phyloP scores from a whole-genome alignment of 2,329 filamentous ascomycete species.

The Trematosphaeria pertusa region DNA sequence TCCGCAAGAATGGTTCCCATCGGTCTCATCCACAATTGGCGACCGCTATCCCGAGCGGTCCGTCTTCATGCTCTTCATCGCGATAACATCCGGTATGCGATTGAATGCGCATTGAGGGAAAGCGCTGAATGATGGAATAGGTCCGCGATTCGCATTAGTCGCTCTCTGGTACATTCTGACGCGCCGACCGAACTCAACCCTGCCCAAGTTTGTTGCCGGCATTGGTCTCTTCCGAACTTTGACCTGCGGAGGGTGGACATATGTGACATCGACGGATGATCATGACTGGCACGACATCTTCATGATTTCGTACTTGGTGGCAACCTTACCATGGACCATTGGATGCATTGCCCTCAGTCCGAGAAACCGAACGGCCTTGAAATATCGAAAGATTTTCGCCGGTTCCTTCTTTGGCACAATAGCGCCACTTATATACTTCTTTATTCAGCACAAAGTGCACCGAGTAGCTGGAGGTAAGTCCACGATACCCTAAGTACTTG shows the following conservation, averaged over 20 bases:
- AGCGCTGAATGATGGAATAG: constrained; percentile 56
- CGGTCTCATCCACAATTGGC: constrained; percentile 94
- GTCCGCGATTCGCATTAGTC: constrained; percentile 89
- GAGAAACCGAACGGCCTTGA: constrained; percentile 79
- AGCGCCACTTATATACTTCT: constrained; percentile 91
- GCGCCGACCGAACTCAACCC: constrained; percentile 72
- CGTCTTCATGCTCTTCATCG: constrained; percentile 97
- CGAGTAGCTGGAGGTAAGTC: constrained; percentile 85
- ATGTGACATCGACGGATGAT: constrained; percentile 96
- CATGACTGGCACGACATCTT: constrained; percentile 99
- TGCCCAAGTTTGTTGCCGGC: constrained; percentile 81
- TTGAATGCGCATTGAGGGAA: no score
- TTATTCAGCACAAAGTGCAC: constrained; percentile 98
- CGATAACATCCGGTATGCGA: constrained; percentile 81
- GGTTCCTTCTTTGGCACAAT: constrained; percentile 88
- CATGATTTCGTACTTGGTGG: constrained; percentile 97
- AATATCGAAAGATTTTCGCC: constrained; percentile 86
- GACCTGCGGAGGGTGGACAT: constrained; percentile 97
- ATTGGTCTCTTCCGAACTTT: constrained; percentile 87
- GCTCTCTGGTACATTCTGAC: constrained; percentile 92
- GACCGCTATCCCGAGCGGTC: constrained; percentile 96
- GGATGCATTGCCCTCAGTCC: constrained; percentile 90
- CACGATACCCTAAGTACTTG: background rate
- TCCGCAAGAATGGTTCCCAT: constrained; percentile 95
- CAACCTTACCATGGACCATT: constrained; percentile 92